These are phyloP conservation scores for Dactylellina sp. DNA, from an alignment of 2,329 filamentous ascomycete species.

Conservation along the genomic window DNA sequence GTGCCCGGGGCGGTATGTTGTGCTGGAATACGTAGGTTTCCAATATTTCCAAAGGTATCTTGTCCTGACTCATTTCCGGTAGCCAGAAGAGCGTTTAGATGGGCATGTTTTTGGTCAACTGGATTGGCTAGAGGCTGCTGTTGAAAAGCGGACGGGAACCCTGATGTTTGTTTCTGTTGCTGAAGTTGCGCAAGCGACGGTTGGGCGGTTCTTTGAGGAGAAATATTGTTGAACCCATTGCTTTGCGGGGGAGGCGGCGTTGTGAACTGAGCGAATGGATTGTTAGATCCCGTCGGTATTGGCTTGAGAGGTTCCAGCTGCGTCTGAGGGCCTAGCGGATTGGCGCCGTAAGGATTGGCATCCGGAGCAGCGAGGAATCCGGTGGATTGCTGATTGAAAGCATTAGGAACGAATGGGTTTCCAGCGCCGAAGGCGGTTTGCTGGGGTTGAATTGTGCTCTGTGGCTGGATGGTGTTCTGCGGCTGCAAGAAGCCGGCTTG, in stretches of 20 bases:
- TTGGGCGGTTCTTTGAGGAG: slow-evolving; percentile 69
- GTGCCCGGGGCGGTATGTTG: slow-evolving; percentile 96
- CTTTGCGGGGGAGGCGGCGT: slow-evolving; percentile 68
- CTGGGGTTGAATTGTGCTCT: slow-evolving; percentile 62
- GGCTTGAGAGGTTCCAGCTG: slow-evolving; percentile 74
- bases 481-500: slow-evolving; percentile 52
- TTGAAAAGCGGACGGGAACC: slow-evolving; percentile 44
- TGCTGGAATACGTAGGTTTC: slow-evolving; percentile 91
- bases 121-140: slow-evolving; percentile 46
- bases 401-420: slow-evolving; percentile 56
- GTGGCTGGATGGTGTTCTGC: slow-evolving; percentile 49
- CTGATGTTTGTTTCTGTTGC: slow-evolving; percentile 58
- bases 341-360: slow-evolving; percentile 91
- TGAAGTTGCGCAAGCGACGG: slow-evolving; percentile 73
- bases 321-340: slow-evolving; percentile 68
- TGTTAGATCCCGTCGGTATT: slow-evolving; percentile 94
- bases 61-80: slow-evolving; percentile 80
- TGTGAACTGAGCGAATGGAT: slow-evolving; percentile 78
- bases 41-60: slow-evolving; percentile 98
- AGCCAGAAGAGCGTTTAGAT: slow-evolving; percentile 86
- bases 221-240: slow-evolving; percentile 70
- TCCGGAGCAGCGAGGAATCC: slow-evolving; percentile 78
- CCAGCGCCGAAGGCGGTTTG: slow-evolving; percentile 71
- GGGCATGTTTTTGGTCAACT: slow-evolving; percentile 69
- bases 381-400: slow-evolving; percentile 66